These are phyloP conservation scores for Entomortierella parvispora DNA, from an alignment of 192 early-diverging fungal genomes.

Conservation along the genomic window DNA sequence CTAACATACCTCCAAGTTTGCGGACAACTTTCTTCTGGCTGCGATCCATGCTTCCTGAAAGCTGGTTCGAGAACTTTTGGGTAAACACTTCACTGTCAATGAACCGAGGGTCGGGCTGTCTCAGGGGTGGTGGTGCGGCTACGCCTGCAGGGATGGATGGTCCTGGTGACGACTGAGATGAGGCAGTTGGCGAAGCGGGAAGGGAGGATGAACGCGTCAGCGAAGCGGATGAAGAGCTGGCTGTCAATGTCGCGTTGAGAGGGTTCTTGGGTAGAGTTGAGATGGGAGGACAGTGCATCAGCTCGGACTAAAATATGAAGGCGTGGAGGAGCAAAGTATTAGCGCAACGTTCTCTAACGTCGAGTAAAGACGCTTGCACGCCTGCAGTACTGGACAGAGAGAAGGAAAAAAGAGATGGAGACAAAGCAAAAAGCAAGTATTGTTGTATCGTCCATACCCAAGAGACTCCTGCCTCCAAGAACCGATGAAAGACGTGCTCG, in stretches of 20 bases:
- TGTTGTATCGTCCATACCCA: constrained; percentile 63
- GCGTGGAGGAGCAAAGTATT: neutral
- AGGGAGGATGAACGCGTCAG: constrained; percentile 25
- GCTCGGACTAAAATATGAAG: constrained; percentile 59
- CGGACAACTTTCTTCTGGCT: constrained; percentile 80
- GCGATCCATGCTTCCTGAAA: constrained; percentile 76
- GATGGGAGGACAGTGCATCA: constrained; percentile 75
- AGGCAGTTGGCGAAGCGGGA: constrained; percentile 9
- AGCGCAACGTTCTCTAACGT: neutral
- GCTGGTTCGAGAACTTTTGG: constrained; percentile 83
- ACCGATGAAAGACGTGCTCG: constrained; percentile 93
- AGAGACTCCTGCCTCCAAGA: constrained; percentile 82
- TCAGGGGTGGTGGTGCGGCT: constrained; percentile 62
- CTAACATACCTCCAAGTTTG: constrained; percentile 63
- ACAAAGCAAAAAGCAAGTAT: too few species aligned
- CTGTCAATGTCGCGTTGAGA: constrained; percentile 63
- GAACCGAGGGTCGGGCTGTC: constrained; percentile 85
- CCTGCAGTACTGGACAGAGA: too few species aligned
- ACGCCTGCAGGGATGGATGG: constrained; percentile 58
- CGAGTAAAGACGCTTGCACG: neutral
- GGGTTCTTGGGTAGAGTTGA: constrained; percentile 77
- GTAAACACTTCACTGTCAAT: constrained; percentile 93
- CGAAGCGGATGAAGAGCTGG: constrained; percentile 43
- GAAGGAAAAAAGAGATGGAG: too few species aligned
- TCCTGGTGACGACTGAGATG: constrained; percentile 19